Conservation (phyloP, 225 moss, liverwort and hornwort genomes). For the Polytrichum commune region DNA sequence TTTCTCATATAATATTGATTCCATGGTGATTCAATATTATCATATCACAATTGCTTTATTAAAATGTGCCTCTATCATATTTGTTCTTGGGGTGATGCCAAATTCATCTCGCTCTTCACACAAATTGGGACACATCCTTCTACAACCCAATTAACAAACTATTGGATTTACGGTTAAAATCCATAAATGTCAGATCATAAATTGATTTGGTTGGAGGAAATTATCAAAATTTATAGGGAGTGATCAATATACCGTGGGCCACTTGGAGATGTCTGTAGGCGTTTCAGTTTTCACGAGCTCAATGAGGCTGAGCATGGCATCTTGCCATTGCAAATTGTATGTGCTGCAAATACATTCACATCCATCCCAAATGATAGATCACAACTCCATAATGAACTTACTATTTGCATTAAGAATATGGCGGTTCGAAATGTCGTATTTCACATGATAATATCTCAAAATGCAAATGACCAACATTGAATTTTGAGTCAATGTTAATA, state of each 20-base stretch:
- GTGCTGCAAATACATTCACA: constrained; percentile 14
- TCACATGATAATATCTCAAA: too few relatives aligned
- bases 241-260: constrained; percentile 27
- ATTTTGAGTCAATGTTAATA: too few relatives aligned
- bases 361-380: not conserved
- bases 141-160: not conserved
- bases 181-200: not conserved
- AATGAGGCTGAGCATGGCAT: constrained; percentile 52
- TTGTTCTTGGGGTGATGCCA: not conserved
- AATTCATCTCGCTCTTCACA: not conserved
- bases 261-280: constrained; percentile 27
- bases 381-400: not conserved
- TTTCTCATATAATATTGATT: too few relatives aligned
- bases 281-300: constrained; percentile 46
- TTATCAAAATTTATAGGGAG: too few relatives aligned
- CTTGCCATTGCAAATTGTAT: constrained; percentile 46
- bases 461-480: too few relatives aligned
- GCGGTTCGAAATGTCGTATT: too few relatives aligned
- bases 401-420: too few relatives aligned
- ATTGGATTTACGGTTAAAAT: not conserved
- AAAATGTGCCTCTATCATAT: not conserved
- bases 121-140: too few relatives aligned
- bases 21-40: too few relatives aligned
- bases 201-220: not conserved
- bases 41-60: too few relatives aligned